Evolutionary conservation across 176 grass and related monocot species (phyloP).

Genomic region (Oryza meyeriana): DNA sequence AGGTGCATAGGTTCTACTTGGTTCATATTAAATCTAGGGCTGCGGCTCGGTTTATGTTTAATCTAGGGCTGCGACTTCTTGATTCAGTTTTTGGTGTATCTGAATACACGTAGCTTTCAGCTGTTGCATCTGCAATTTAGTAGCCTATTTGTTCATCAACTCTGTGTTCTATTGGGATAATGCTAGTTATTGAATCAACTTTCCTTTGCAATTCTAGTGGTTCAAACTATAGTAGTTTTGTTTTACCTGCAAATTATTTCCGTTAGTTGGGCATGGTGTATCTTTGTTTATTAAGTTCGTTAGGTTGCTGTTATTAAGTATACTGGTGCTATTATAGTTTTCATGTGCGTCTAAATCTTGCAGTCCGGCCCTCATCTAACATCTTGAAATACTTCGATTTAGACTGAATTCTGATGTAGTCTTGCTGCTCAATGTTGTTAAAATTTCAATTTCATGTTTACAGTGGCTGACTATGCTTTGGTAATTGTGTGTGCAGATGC

Average conservation of each 20-base stretch:
- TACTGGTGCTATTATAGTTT: background rate
- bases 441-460: background rate
- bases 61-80: background rate
- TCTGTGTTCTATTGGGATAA: too few relatives aligned
- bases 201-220: too few relatives aligned
- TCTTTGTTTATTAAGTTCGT: too few relatives aligned
- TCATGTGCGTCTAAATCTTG: background rate
- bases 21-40: background rate
- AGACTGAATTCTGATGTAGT: too few relatives aligned
- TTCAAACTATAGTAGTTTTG: too few relatives aligned
- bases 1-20: background rate
- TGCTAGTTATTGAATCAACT: too few relatives aligned
- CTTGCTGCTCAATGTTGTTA: background rate
- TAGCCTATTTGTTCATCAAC: too few relatives aligned
- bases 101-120: too few relatives aligned
- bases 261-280: too few relatives aligned
- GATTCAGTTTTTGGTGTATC: background rate
- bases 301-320: too few relatives aligned
- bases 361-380: background rate
- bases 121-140: too few relatives aligned
- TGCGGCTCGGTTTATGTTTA: background rate
- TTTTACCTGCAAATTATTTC: too few relatives aligned
- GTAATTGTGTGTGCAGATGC: conserved; percentile 39
- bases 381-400: background rate
- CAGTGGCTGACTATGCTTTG: background rate